Conservation (phyloP, 2,329 filamentous ascomycete species). For the Calonectria hongkongensis region DNA sequence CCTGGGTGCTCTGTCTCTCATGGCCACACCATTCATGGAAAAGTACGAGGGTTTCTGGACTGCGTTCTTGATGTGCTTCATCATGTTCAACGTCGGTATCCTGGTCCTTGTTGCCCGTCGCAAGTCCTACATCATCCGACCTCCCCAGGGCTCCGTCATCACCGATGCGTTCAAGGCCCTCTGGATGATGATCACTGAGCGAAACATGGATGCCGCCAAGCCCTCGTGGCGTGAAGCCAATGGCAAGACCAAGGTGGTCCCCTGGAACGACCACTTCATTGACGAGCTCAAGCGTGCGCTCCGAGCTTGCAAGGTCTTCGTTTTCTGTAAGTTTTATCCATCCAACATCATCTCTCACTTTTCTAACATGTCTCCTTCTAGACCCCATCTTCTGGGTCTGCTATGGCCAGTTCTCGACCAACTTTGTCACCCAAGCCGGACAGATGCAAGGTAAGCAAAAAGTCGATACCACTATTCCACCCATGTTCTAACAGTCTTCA, state of each 20-base stretch:
- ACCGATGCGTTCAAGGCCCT: slow-evolving; percentile 76
- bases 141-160: slow-evolving; percentile 77
- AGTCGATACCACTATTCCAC: too few species aligned
- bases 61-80: slow-evolving; percentile 75
- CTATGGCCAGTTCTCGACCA: slow-evolving; percentile 81
- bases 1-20: slow-evolving; percentile 79
- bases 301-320: slow-evolving; percentile 83
- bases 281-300: slow-evolving; percentile 81
- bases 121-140: slow-evolving; percentile 70
- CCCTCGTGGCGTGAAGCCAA: slow-evolving; percentile 77
- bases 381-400: slow-evolving; percentile 80
- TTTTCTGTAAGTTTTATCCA: slow-evolving; percentile 65
- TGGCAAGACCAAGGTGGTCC: slow-evolving; percentile 63
- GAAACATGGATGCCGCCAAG: slow-evolving; percentile 77
- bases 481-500: neutral
- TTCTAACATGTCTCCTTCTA: slow-evolving; percentile 32
- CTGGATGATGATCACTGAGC: slow-evolving; percentile 62
- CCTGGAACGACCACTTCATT: slow-evolving; percentile 82
- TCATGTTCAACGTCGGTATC: slow-evolving; percentile 78
- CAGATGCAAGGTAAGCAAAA: slow-evolving; percentile 65
- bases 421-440: slow-evolving; percentile 78
- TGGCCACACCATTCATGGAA: slow-evolving; percentile 82
- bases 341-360: too few species aligned
- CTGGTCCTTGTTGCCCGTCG: slow-evolving; percentile 68
- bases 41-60: slow-evolving; percentile 80